phyloP scores from a whole-genome alignment of 2,329 filamentous ascomycete genomes.

The Allantophomopsis cytisporea region DNA sequence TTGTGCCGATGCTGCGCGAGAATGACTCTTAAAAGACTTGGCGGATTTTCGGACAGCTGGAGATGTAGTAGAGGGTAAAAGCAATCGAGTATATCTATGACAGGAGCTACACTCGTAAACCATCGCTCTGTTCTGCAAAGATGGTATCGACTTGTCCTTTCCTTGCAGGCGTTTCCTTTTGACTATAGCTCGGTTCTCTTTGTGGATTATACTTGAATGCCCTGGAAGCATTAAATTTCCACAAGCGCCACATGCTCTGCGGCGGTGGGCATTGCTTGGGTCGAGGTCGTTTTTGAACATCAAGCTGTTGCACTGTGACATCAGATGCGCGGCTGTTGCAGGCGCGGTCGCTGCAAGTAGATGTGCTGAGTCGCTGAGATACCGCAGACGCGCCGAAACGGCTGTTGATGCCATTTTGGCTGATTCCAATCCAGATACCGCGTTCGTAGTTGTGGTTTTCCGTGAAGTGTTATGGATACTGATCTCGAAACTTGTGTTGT shows the following conservation, averaged over 20 bases:
- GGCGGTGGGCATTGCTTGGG: conserved; percentile 32
- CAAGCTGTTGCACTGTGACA: conserved; percentile 36
- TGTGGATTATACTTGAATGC: conserved; percentile 9
- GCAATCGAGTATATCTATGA: conserved; percentile 10
- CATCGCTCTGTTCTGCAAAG: conserved; percentile 6
- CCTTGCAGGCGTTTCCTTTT: background rate
- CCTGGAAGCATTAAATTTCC: conserved; percentile 46
- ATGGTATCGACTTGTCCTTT: conserved; percentile 1
- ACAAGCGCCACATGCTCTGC: conserved; percentile 44
- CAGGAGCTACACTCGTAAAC: conserved; percentile 16
- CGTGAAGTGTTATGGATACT: no score
- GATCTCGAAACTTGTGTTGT: no score
- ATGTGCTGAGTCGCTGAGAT: conserved; percentile 44
- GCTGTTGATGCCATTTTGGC: conserved; percentile 11
- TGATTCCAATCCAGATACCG: background rate
- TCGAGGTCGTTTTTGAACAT: conserved; percentile 31
- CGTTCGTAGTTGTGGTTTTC: background rate
- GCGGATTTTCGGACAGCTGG: background rate
- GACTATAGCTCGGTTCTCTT: conserved; percentile 2
- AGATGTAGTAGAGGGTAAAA: conserved; percentile 3
- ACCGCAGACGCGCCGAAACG: conserved; percentile 17
- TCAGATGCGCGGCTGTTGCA: conserved; percentile 43
- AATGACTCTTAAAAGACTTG: background rate
- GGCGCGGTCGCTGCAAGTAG: conserved; percentile 37
- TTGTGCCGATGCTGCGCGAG: background rate